Evolutionary conservation across 1,284 basidiomycete species (phyloP).

Genomic region (Ustilago trichophora): DNA sequence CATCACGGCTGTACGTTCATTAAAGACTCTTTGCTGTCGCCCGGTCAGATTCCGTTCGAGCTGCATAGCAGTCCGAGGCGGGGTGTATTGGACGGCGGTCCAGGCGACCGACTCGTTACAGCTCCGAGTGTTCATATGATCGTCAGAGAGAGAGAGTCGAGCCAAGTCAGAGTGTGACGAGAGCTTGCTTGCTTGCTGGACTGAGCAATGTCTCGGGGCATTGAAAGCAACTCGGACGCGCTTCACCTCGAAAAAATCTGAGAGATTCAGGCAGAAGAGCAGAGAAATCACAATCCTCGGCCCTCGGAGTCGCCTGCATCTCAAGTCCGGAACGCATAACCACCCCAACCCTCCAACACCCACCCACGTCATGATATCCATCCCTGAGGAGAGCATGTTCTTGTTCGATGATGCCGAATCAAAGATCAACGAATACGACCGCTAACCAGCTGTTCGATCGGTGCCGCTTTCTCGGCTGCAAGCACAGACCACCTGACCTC

Average conservation of each 20-base stretch:
- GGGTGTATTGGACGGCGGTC: too few relatives aligned
- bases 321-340: constrained; percentile 28
- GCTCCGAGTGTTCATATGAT: background rate
- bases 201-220: constrained; percentile 20
- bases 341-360: background rate
- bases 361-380: constrained; percentile 9
- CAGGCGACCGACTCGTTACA: too few relatives aligned
- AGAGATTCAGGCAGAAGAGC: background rate
- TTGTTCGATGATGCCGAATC: too few relatives aligned
- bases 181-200: too few relatives aligned
- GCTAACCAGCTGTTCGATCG: too few relatives aligned
- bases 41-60: background rate
- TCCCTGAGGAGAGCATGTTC: background rate
- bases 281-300: constrained; percentile 30
- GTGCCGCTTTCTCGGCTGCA: too few relatives aligned
- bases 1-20: too few relatives aligned
- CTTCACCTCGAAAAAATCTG: background rate
- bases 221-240: constrained; percentile 30
- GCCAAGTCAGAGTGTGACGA: too few relatives aligned
- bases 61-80: constrained; percentile 7
- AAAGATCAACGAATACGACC: too few relatives aligned
- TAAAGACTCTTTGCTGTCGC: too few relatives aligned
- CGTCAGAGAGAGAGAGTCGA: background rate
- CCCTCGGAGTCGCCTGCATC: constrained; percentile 35
- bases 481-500: too few relatives aligned